Conservation (phyloP, 106 monocot genomes). For the Hemerocallis citrina region DNA sequence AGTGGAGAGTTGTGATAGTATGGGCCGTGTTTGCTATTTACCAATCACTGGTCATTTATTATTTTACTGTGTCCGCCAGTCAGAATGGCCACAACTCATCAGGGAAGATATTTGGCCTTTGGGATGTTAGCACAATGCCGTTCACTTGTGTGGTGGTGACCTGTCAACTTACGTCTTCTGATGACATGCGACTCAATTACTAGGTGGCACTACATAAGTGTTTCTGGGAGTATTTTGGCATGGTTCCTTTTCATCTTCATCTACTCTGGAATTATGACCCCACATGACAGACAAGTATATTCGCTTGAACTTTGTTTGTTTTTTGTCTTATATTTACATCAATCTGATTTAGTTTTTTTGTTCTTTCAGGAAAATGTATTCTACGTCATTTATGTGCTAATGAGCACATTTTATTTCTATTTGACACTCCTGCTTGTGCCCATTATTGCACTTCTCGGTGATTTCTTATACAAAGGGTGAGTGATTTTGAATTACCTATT, state of each 20-base stretch:
- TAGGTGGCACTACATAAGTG: conserved; percentile 84
- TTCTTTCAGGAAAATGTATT: conserved; percentile 87
- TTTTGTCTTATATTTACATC: background rate
- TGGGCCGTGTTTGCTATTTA: conserved; percentile 97
- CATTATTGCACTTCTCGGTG: conserved; percentile 76
- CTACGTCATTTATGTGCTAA: conserved; percentile 92
- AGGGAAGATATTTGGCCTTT: conserved; percentile 86
- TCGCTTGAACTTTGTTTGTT: background rate
- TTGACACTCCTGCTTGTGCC: conserved; percentile 68
- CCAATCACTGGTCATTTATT: conserved; percentile 83
- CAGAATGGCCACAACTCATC: conserved; percentile 59
- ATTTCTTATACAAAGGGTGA: conserved; percentile 88
- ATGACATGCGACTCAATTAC: conserved; percentile 92
- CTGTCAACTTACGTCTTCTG: conserved; percentile 88
- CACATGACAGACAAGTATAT: conserved; percentile 82
- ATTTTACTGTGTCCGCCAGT: conserved; percentile 73
- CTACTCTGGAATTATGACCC: conserved; percentile 86
- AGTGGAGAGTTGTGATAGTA: conserved; percentile 80
- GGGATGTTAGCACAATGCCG: conserved; percentile 99
- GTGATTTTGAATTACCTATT: conserved; percentile 23
- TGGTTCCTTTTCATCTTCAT: conserved; percentile 96
- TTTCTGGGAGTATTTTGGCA: conserved; percentile 76
- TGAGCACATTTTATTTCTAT: conserved; percentile 97
- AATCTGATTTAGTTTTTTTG: conserved; percentile 4
- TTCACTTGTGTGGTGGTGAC: conserved; percentile 94